Evolutionary conservation across 768 basidiomycete species (phyloP).

Genomic region (Sarcomyxa edulis): DNA sequence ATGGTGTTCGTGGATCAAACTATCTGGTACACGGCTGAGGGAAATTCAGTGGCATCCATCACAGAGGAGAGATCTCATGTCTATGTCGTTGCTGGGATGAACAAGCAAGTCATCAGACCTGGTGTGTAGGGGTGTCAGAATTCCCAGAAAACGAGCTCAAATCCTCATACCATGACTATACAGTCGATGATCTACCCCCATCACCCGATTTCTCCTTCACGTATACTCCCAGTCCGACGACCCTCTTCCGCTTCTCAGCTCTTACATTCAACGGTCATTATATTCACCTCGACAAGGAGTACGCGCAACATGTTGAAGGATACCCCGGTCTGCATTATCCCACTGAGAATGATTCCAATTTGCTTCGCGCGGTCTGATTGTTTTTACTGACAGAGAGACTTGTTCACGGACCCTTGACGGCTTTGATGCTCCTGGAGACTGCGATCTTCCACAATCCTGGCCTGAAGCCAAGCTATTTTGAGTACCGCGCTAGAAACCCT

Average conservation of each 20-base stretch:
- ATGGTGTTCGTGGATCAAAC: slow-evolving; percentile 74
- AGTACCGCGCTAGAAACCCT: slow-evolving; percentile 54
- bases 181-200: slow-evolving; percentile 48
- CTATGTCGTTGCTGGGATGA: slow-evolving; percentile 35
- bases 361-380: not conserved
- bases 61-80: slow-evolving; percentile 68
- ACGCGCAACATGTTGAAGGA: slow-evolving; percentile 61
- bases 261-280: slow-evolving; percentile 83
- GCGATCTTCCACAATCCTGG: slow-evolving; percentile 45
- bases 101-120: slow-evolving; percentile 28
- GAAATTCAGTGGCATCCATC: slow-evolving; percentile 39
- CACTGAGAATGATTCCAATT: not conserved
- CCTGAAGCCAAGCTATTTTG: slow-evolving; percentile 44
- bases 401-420: slow-evolving; percentile 83
- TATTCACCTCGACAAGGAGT: slow-evolving; percentile 79
- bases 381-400: slow-evolving; percentile 51
- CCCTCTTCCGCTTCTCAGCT: slow-evolving; percentile 82
- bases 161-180: slow-evolving; percentile 3
- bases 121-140: slow-evolving; percentile 27
- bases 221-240: slow-evolving; percentile 63
- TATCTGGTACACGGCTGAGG: slow-evolving; percentile 45
- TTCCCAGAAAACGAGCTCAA: not conserved
- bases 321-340: slow-evolving; percentile 50
- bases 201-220: slow-evolving; percentile 55
- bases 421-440: slow-evolving; percentile 70